Evolutionary conservation across 1,139 yeast genomes (phyloP), one percentile per base, ranked within the genome.

Genomic region (Nadsonia starkeyi-henricii): DNA sequence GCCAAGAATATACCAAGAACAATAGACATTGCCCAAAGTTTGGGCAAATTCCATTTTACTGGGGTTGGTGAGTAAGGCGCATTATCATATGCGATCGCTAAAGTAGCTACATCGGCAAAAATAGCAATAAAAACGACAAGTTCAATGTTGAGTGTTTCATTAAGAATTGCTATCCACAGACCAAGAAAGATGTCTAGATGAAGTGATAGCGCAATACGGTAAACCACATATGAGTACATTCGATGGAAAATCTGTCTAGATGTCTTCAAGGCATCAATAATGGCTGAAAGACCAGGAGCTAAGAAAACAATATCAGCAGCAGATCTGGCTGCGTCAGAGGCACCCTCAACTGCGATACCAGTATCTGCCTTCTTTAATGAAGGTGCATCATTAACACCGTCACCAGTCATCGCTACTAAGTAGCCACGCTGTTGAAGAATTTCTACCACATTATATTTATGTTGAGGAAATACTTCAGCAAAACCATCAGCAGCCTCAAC

Each of bases 331-430:
- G 95, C 93, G 73, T 85, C 95, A 62, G 95, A 82, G 62, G 95
- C 89, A 80, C 95, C 95, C 74, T 85, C 95, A 69, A 85, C 95
- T 67, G 95, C 95, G 75, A 85, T 85, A 82, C 95, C 95, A 62
- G 94, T 84, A 72, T 85, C 95, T 70, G 95, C 94, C 76, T 85
- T 85, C 83, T 85, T 85, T 73, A 85, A 79, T 59, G 95, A 85
- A 67, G 95, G 95, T 63, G 95, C 95, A 74, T 85, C 95, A 74
- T 85, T 85, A 68, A 85, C 95, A 81, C 95, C 95, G 70, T 85
- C 95, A 82, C 95, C 95, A 77, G 95, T 85, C 95, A 85, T 85
- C 71, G 95, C 95, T 75, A 85, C 94, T 73, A 85, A 79, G 80
- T 83, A 84, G 73, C 95, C 95, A 77, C 95, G 79, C 66, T 81